Evolutionary conservation across 345 rosid species (phyloP), one percentile per base, ranked within the genome.

Genomic region (Triadica sebifera): DNA sequence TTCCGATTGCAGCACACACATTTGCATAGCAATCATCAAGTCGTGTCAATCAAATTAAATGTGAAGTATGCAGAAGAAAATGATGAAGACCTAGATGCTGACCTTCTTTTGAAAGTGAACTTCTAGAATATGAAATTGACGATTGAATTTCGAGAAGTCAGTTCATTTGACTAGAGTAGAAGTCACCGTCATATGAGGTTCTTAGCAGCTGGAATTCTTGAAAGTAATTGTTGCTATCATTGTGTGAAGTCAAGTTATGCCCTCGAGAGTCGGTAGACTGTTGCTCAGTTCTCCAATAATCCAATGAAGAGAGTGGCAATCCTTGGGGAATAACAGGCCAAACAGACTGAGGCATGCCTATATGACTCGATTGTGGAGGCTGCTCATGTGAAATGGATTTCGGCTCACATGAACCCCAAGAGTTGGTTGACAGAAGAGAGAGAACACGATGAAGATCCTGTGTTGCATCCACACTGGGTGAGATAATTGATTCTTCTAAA

Each of bases 381-480:
- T 78, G 84, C 70, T 80, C 80, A 64, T 78, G 81, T 24, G 89
- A 75, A 69, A 78, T 81, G 37, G 84, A 76, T 81, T 81, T 88
- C 43, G 89, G 89, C 75, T 84, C 87, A 65, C 81, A 73, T 13
- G 87, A 77, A 65, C 80, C 86, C 84, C 87, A 83, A 51, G 94
- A 74, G 71, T 84, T 87, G 63, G 87, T 87, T 94, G 98, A 94
- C 98, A 94, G 97, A 94, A 94, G 97, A 94, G 98, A 94, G 98
- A 92, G 98, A 94, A 97, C 98, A 92, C 93, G 86, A 65, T 89
- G 93, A 83, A 86, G 70, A 71, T 89, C 91, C 80, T 83, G 93
- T 38, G 92, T 67, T 24, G 80, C 76, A 75, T 84, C 91, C 85
- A 79, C 80, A 62, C 81, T 84, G 70, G 86, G 74, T 46, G 97